Conservation (phyloP, 2,329 filamentous ascomycete species). For the Fusarium penzigii region DNA sequence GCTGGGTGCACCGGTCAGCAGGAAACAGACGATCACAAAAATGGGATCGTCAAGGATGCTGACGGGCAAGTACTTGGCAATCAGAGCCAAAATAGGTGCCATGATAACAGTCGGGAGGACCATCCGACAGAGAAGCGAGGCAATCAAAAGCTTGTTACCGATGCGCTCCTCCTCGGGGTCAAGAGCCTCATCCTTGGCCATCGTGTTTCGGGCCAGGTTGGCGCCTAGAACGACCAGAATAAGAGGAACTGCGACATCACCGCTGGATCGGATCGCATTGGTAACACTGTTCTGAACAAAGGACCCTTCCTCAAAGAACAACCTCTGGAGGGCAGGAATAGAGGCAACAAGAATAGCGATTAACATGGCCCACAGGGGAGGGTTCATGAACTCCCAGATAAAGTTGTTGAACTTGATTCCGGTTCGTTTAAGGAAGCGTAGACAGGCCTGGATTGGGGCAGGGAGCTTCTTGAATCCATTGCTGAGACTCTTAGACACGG, state of each 20-base stretch:
- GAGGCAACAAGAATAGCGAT: slow-evolving; percentile 88
- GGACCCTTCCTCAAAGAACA: slow-evolving; percentile 87
- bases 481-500: slow-evolving; percentile 21
- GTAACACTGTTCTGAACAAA: slow-evolving; percentile 94
- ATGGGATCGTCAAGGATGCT: slow-evolving; percentile 97
- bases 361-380: slow-evolving; percentile 96
- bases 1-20: slow-evolving; percentile 90
- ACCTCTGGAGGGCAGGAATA: slow-evolving; percentile 74
- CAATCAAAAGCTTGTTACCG: slow-evolving; percentile 77
- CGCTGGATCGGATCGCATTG: slow-evolving; percentile 80
- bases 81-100: slow-evolving; percentile 82
- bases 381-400: slow-evolving; percentile 95
- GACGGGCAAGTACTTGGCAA: slow-evolving; percentile 87
- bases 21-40: slow-evolving; percentile 96
- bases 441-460: slow-evolving; percentile 37
- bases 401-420: slow-evolving; percentile 58
- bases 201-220: slow-evolving; percentile 89
- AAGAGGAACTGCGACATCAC: slow-evolving; percentile 88
- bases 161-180: slow-evolving; percentile 71
- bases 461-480: slow-evolving; percentile 43
- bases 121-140: slow-evolving; percentile 87
- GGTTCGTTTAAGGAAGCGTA: slow-evolving; percentile 34
- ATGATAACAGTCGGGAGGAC: slow-evolving; percentile 87
- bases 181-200: slow-evolving; percentile 63
- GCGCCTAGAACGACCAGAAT: slow-evolving; percentile 95